Conservation (phyloP, 2,329 filamentous ascomycete species). For the Fusarium ramigenum region DNA sequence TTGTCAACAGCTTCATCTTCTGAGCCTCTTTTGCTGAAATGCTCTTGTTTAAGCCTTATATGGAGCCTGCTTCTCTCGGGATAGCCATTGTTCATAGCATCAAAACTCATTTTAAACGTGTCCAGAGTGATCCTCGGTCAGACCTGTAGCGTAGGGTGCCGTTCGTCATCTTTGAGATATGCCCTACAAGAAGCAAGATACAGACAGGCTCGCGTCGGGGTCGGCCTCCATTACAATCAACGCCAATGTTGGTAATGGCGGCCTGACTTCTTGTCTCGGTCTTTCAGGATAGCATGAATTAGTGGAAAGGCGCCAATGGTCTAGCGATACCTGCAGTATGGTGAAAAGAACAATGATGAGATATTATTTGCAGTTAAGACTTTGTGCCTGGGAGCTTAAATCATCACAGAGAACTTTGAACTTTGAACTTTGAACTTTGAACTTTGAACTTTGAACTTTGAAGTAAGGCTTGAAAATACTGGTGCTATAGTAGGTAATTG, state of each 20-base stretch:
- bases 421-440: no score
- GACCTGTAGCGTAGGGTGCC: not conserved
- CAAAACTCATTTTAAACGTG: not conserved
- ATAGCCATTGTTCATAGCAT: not conserved
- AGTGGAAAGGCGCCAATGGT: not conserved
- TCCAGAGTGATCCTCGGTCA: not conserved
- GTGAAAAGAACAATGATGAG: not conserved
- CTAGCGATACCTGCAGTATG: no score
- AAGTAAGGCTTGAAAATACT: not conserved
- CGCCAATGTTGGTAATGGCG: not conserved
- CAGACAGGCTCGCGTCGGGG: not conserved
- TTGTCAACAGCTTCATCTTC: rapidly evolving
- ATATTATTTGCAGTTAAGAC: not conserved
- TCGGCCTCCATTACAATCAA: not conserved
- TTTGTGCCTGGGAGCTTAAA: not conserved
- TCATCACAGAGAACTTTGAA: no score
- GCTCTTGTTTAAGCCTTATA: rapidly evolving
- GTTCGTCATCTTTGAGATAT: not conserved
- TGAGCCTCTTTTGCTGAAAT: not conserved
- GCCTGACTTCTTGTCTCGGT: not conserved
- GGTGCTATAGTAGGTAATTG: not conserved
- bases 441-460: no score
- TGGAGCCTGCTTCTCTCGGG: not conserved
- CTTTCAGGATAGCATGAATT: not conserved
- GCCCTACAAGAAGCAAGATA: not conserved